Evolutionary conservation across 768 basidiomycete genomes (phyloP), one percentile per base, ranked within the genome.

Genomic region (Leccinellum rugosiceps): DNA sequence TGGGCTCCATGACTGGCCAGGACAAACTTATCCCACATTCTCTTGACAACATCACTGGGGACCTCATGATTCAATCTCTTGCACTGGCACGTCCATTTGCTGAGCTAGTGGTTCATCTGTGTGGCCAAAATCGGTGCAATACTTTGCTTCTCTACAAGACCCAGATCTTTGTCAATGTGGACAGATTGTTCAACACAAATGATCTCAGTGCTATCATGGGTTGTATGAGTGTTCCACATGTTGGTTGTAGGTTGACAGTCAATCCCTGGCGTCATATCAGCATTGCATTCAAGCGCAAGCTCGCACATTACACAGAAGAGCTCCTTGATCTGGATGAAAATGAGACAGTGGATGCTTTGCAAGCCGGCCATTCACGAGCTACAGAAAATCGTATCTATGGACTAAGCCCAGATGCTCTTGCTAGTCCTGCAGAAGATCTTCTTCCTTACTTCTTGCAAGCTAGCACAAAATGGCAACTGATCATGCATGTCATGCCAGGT

Each of bases 221-320:
- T 5, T 13, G 3, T 0, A 9, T 9, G 0, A 50, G 49, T 14
- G 3, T 32, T 13, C 2, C 1, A 0, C 13, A 50, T 1, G 1
- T 23, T 7, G 13, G 8, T 2, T 50, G 30, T 21, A 50, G 8
- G 21, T 26, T 50, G 6, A 50, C 49, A 4, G 49, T 50, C 1
- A 32, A 50, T 21, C 30, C 19, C 2, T 50, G 49, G 49, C 2
- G 31, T 9, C 31, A 50, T 3, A 15, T 50, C 28, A 31, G 21
- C 10, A 50, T 50, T 5, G 49, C 49, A 2, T 50, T 50, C 30
- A 50, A 50, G 8, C 14, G 31, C 19, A 50, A 48, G n/a, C 47
- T 28, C 3, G 47, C 17, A 3, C 2, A n/a, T 3, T 17, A 30
- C 13, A n/a, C 47, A 21, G 31, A 31, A 9, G 49, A 50, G 0